Percentiles rank a stretch among this genome's conserved stretches.
These are phyloP conservation scores for Prunus padus DNA, from an alignment of 306 rosid species.

Conservation along the genomic window DNA sequence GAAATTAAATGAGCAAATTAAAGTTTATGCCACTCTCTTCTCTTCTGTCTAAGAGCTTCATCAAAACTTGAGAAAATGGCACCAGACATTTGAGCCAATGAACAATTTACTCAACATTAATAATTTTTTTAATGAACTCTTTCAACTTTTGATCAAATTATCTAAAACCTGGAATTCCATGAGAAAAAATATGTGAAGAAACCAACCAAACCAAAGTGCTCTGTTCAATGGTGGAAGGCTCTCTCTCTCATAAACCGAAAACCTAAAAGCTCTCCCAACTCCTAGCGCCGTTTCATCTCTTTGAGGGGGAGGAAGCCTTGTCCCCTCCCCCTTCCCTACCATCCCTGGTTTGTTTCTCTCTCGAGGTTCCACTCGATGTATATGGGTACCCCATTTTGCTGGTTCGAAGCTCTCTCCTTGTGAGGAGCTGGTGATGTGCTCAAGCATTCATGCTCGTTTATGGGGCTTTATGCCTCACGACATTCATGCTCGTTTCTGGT, in stretches of 20 bases:
- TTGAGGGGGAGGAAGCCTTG: neutral
- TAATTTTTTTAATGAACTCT: neutral
- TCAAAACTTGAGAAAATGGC: neutral
- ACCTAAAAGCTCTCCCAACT: too few relatives aligned
- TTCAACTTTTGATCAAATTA: slow-evolving; percentile 8
- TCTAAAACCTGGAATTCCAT: neutral
- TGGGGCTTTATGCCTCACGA: too few relatives aligned
- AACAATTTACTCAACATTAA: slow-evolving; percentile 1
- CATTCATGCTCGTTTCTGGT: too few relatives aligned
- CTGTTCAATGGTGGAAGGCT: neutral
- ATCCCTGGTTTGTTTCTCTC: too few relatives aligned
- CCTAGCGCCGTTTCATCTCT: too few relatives aligned
- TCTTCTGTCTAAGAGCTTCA: neutral
- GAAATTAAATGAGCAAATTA: neutral
- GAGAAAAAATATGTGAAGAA: neutral
- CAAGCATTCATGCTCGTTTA: too few relatives aligned
- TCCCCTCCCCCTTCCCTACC: too few relatives aligned
- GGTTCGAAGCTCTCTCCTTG: too few relatives aligned
- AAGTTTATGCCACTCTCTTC: neutral
- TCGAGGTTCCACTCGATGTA: too few relatives aligned
- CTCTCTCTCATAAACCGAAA: too few relatives aligned
- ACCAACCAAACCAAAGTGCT: neutral
- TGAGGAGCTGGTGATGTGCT: too few relatives aligned
- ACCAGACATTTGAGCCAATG: neutral
- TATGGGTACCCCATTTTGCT: too few relatives aligned